Evolutionary conservation across 2,329 filamentous ascomycete genomes (phyloP), one percentile per base, ranked within the genome.

Genomic region (Epicoccum sorghinum): DNA sequence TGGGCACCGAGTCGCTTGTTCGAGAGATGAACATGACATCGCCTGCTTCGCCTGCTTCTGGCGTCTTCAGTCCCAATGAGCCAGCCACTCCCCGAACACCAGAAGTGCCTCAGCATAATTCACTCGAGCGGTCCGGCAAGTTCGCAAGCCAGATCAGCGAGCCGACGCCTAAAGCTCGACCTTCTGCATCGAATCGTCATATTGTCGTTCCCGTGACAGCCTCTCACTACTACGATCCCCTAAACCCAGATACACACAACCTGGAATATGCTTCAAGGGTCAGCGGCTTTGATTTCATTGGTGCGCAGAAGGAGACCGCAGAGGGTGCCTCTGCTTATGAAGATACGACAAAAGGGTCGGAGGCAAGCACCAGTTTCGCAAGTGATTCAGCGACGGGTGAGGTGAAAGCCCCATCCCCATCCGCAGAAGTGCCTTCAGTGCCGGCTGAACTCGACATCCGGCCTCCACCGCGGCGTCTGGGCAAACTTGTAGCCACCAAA

Each of bases 401-500:
- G 13, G 58, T 48, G n/a, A 45, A 56, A 9, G 58, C 47, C 12
- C 45, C 61, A 40, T 66, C 64, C 10, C 59, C 60, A 12, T 59
- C 57, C 29, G 58, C 58, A 24, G 61, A 57, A n/a, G 55, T 69
- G 13, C 62, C 63, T 7, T 57, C 60, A 9, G 42, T 69, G 7
- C 64, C 68, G 5, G 52, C 58, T 6, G 65, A 67, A 37, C 56
- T 66, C 3, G 62, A 69, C 18, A 77, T 78, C 55, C 66, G 71
- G 37, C 72, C 74, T 18, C 76, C 77, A 6, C 69, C 75, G 4
- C 70, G 72, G 23, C 74, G 74, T 12, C 80, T 91, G 2, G 91
- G 89, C 7, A 83, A 85, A 49, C 77, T 96, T 12, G 83, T 84
- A 12, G 87, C 88, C 0, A 81, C 87, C 0, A 66, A 82, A 0